Conservation (phyloP, 106 monocot species). For the Apostasia ramifera region DNA sequence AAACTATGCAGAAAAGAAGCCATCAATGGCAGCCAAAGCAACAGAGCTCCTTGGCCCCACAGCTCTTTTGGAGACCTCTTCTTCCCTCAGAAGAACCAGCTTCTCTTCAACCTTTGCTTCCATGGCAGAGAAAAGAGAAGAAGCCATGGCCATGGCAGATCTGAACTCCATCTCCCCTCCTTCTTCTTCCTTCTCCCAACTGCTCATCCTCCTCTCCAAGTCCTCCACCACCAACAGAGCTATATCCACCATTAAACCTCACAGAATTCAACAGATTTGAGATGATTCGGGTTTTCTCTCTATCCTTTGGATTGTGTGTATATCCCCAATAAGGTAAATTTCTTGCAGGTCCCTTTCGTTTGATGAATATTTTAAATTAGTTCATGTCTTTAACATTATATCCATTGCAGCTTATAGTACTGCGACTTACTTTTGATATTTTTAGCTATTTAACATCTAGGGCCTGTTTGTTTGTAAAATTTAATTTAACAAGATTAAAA, state of each 20-base stretch:
- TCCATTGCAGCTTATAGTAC: too few species aligned
- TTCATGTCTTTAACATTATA: too few species aligned
- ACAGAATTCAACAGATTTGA: not conserved
- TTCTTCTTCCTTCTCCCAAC: slow-evolving; percentile 4
- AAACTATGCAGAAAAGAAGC: slow-evolving; percentile 40
- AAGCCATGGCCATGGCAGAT: not conserved
- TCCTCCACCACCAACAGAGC: slow-evolving; percentile 48
- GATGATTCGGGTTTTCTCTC: too few species aligned
- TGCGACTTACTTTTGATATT: too few species aligned
- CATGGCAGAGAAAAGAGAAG: not conserved
- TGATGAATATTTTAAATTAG: too few species aligned
- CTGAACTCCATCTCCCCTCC: not conserved
- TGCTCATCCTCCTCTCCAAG: slow-evolving; percentile 37
- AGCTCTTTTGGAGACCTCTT: not conserved
- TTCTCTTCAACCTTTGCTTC: slow-evolving; percentile 4
- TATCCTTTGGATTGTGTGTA: too few species aligned
- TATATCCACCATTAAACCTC: slow-evolving; percentile 30
- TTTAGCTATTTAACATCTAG: too few species aligned
- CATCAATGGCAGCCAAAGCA: slow-evolving; percentile 22
- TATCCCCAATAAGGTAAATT: too few species aligned
- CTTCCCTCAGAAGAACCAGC: not conserved
- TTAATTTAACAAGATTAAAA: too few species aligned
- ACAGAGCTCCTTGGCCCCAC: slow-evolving; percentile 13
- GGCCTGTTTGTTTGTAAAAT: too few species aligned
- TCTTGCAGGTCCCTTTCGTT: too few species aligned